These are phyloP conservation scores for Juglanconis oblonga DNA, from an alignment of 2,329 filamentous ascomycete genomes.

Conservation along the genomic window DNA sequence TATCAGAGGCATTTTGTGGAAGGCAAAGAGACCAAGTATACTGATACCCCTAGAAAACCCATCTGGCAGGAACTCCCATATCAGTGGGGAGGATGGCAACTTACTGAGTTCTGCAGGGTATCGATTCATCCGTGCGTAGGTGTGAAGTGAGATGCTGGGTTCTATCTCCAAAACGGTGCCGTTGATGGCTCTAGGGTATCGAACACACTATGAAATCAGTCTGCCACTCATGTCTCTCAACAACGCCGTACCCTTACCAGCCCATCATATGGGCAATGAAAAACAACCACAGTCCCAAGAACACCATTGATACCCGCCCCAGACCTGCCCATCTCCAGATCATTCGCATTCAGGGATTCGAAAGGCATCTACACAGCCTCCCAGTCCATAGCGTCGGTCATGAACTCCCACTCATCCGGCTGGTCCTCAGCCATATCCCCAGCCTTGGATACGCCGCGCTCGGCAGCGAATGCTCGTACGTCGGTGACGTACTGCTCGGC, in stretches of 20 bases:
- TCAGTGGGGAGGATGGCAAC: no score
- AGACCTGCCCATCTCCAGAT: no score
- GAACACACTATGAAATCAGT: neutral
- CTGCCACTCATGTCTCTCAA: neutral
- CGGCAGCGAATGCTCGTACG: slow-evolving; percentile 15
- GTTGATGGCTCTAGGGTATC: neutral
- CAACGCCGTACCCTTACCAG: neutral
- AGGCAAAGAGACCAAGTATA: no score
- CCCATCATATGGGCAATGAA: neutral
- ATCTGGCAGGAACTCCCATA: no score
- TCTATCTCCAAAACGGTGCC: neutral
- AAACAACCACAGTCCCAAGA: neutral
- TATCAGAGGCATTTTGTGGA: no score
- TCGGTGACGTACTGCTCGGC: slow-evolving; percentile 42
- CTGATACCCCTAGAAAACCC: no score
- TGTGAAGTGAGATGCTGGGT: no score
- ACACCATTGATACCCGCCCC: neutral
- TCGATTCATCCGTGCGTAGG: no score
- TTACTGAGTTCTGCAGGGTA: no score
- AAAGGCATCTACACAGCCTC: slow-evolving; percentile 33
- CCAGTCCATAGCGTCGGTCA: slow-evolving; percentile 61
- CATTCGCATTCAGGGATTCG: no score
- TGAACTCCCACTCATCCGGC: slow-evolving; percentile 50
- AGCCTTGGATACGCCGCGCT: slow-evolving; percentile 20
- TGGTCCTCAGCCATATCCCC: slow-evolving; percentile 18